Percentiles rank a stretch among this genome's conserved stretches.
These are phyloP conservation scores for Neofusicoccum parvum DNA, from an alignment of 2,329 filamentous ascomycete genomes.

Conservation along the genomic window DNA sequence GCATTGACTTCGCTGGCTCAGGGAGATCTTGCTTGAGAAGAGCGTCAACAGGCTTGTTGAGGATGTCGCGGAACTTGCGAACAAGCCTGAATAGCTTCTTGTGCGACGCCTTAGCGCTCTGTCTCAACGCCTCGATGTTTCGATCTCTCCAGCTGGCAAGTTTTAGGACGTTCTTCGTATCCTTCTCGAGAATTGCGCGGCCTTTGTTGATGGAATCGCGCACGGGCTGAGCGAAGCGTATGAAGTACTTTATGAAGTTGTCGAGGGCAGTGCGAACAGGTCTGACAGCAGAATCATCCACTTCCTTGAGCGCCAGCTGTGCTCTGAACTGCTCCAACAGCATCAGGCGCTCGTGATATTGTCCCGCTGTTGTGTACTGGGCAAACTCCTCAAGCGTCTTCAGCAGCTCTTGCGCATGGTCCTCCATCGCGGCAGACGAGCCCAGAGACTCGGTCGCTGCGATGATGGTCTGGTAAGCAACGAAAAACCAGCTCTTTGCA, in stretches of 20 bases:
- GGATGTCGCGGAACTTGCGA: conserved; percentile 79
- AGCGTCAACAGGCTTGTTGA: conserved; percentile 73
- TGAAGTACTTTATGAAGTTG: conserved; percentile 78
- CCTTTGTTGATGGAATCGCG: conserved; percentile 66
- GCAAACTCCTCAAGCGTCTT: conserved; percentile 80
- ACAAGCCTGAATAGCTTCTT: conserved; percentile 90
- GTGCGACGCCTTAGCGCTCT: conserved; percentile 89
- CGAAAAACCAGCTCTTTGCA: conserved; percentile 92
- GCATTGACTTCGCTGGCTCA: not conserved
- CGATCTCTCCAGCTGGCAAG: conserved; percentile 98
- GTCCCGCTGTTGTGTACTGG: conserved; percentile 74
- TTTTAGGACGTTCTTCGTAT: conserved; percentile 89
- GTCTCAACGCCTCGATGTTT: conserved; percentile 84
- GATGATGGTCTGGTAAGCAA: conserved; percentile 89
- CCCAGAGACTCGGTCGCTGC: conserved; percentile 69
- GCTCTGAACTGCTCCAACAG: conserved; percentile 65
- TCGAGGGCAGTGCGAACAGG: conserved; percentile 65
- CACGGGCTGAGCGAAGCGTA: conserved; percentile 68
- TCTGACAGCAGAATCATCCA: conserved; percentile 47
- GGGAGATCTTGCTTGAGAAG: conserved; percentile 44
- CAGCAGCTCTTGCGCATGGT: conserved; percentile 71
- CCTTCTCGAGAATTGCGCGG: conserved; percentile 79
- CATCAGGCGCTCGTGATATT: conserved; percentile 72
- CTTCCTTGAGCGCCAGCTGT: conserved; percentile 64
- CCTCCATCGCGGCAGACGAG: conserved; percentile 58